Conservation (phyloP, 73 alveolate species). For the Paramecium primaurelia region DNA sequence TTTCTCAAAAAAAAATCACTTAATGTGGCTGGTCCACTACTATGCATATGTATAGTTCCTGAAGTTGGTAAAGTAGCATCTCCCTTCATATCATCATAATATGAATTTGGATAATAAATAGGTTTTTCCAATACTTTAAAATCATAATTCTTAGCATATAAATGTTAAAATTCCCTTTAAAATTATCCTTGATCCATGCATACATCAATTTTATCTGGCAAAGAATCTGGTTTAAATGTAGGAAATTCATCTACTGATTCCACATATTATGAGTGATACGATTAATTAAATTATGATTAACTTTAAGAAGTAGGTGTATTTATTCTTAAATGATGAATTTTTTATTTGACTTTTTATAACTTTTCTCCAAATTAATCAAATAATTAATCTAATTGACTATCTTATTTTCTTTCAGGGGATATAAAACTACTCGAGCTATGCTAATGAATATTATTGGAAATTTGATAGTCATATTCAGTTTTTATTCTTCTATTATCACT, state of each 20-base stretch:
- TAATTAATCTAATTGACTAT: background rate
- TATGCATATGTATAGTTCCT: background rate
- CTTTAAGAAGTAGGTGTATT: slow-evolving; percentile 17
- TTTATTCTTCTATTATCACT: background rate
- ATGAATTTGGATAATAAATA: background rate
- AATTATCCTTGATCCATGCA: background rate
- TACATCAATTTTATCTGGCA: background rate
- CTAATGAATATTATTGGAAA: background rate
- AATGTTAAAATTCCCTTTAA: background rate
- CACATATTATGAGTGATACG: background rate
- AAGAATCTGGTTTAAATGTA: background rate
- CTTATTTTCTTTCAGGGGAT: background rate
- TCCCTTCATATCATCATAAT: background rate
- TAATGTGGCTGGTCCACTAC: background rate
- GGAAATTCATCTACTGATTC: background rate
- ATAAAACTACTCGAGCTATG: background rate
- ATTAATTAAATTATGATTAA: background rate
- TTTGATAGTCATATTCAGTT: background rate
- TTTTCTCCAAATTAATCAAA: background rate
- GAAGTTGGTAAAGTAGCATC: background rate
- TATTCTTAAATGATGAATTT: background rate
- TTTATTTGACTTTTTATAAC: background rate
- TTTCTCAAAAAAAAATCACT: background rate
- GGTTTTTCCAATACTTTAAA: background rate
- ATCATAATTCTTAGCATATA: background rate